Evolutionary conservation across 2,329 filamentous ascomycete genomes (phyloP), one percentile per base, ranked within the genome.

Genomic region (Aspergillus intermedius): DNA sequence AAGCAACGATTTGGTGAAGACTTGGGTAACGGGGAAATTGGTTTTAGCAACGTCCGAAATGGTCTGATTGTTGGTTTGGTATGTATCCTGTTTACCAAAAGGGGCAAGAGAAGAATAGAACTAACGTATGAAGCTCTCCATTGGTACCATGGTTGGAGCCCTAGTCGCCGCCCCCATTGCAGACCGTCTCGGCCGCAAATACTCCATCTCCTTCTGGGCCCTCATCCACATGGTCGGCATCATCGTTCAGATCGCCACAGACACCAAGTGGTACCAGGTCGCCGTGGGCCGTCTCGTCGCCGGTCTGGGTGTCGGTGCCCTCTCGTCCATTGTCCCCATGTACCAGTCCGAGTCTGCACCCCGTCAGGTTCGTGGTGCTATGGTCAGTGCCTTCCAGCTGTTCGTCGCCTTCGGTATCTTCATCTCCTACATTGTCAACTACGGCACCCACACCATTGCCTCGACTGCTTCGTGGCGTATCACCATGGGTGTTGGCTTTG

Each of bases 401-500:
- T 75, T 76, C 55, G 73, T 75, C 49, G 73, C 74, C n/a, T 64
- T 75, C 25, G 73, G 74, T 49, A 76, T 76, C 54, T 70, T 76
- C 52, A 67, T 74, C 52, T 73, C 74, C 47, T 71, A 74, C 56
- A 65, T 72, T 47, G 68, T 76, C 65, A 76, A 76, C 64, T 76
- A 63, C 49, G 74, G 74, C 23, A 75, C 73, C 3, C 64, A 72
- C 47, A 54, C 50, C 21, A 65, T 69, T 44, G 19, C 64, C 6
- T 66, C 62, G 40, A 82, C 63, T 72, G 66, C 64, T 25, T 70
- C 71, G 1, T 75, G 73, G 73, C 65, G 73, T 21, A 73, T 75
- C 49, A 69, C 72, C 35, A 80, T 81, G 72, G 79, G 78, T 5
- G 70, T 82, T 43, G 78, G 77, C 17, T 81, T 80, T 55, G 72